phyloP scores from a whole-genome alignment of 2,329 filamentous ascomycete genomes.

The Lasiodiplodia gonubiensis region DNA sequence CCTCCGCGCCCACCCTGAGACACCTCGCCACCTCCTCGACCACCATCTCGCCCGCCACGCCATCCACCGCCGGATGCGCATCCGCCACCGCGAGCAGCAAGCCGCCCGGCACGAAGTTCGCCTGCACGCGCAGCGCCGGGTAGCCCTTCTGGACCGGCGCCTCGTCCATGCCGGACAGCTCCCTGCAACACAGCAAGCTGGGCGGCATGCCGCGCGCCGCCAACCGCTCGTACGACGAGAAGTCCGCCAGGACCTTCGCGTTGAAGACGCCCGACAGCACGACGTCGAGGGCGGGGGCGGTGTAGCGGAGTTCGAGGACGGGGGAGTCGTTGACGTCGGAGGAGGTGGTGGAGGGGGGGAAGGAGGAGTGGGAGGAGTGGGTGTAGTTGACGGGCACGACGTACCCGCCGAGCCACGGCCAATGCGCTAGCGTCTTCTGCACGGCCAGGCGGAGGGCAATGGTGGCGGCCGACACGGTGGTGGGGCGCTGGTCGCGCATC shows the following conservation, averaged over 20 bases:
- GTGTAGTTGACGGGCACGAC: no score
- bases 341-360: no score
- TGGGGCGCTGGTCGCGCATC: not conserved
- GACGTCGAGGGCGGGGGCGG: not conserved
- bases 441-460: not conserved
- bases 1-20: not conserved
- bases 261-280: not conserved
- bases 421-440: not conserved
- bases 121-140: constrained; percentile 2
- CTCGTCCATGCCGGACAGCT: not conserved
- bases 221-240: not conserved
- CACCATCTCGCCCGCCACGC: not conserved
- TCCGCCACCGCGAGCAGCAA: not conserved
- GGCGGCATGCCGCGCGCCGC: not conserved
- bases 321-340: no score
- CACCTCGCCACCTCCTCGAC: not conserved
- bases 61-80: not conserved
- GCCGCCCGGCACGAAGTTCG: not conserved
- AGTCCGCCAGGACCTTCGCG: not conserved
- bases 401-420: not conserved
- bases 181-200: not conserved
- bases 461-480: not conserved
- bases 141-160: no score
- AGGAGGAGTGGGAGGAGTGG: no score
- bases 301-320: not conserved